Evolutionary conservation across 257 asterid genomes (phyloP).

Genomic region (Solanum chiquidenum): DNA sequence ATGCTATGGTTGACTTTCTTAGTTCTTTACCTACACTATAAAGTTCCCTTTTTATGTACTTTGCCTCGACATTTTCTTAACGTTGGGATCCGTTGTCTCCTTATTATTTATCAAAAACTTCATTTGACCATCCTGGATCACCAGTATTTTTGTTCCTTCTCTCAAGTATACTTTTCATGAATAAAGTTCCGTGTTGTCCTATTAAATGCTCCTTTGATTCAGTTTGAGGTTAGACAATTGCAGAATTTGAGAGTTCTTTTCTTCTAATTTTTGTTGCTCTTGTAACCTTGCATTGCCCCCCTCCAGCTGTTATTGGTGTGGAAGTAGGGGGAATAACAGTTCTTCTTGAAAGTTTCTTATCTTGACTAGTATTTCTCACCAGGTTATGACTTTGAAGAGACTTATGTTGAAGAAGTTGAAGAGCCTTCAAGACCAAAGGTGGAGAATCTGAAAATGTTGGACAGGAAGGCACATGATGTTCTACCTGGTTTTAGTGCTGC

Average conservation of each 20-base stretch:
- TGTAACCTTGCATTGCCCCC: neutral
- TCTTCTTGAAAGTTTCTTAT: neutral
- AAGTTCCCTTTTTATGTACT: neutral
- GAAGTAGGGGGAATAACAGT: neutral
- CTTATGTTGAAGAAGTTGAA: conserved; percentile 72
- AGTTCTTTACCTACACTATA: neutral
- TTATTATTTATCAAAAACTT: neutral
- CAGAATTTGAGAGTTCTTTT: neutral
- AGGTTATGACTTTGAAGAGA: conserved; percentile 76
- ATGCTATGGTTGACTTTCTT: neutral
- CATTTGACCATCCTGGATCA: neutral
- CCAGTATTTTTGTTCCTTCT: neutral
- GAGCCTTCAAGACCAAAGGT: conserved; percentile 54
- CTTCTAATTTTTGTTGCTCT: neutral
- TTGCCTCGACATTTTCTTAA: neutral
- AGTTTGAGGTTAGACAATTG: neutral
- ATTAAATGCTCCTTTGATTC: neutral
- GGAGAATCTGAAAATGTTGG: conserved; percentile 48
- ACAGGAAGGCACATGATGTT: conserved; percentile 43
- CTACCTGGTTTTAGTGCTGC: conserved; percentile 76
- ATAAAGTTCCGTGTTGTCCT: neutral
- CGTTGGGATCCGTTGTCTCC: neutral
- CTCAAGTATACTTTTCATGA: neutral
- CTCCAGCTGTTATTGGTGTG: neutral
- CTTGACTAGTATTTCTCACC: conserved; percentile 12